These are phyloP conservation scores for Warburgia ugandensis DNA, from an alignment of 164 flowering plant genomes.

Conservation along the genomic window DNA sequence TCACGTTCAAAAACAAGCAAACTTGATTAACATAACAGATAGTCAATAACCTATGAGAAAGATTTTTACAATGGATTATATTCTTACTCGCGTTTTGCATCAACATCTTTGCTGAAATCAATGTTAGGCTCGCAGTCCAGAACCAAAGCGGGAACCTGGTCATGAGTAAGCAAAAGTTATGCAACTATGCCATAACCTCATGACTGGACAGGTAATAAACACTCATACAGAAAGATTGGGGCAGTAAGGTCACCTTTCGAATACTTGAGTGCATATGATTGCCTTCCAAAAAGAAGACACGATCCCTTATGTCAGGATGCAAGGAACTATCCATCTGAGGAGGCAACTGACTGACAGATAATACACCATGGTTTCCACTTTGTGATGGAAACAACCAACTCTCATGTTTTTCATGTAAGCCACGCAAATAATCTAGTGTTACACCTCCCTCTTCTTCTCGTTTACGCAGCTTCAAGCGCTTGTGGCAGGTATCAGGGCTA, in stretches of 20 bases:
- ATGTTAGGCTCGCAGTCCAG: slow-evolving; percentile 95
- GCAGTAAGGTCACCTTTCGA: slow-evolving; percentile 53
- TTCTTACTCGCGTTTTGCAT: slow-evolving; percentile 81
- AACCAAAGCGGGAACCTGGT: slow-evolving; percentile 91
- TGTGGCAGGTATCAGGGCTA: slow-evolving; percentile 94
- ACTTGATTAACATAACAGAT: background rate
- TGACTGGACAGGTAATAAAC: background rate
- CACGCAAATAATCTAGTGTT: slow-evolving; percentile 72
- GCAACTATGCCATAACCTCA: slow-evolving; percentile 2
- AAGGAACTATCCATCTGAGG: slow-evolving; percentile 42
- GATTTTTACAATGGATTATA: background rate
- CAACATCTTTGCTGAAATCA: slow-evolving; percentile 87
- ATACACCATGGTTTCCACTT: slow-evolving; percentile 70
- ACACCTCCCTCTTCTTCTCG: slow-evolving; percentile 95
- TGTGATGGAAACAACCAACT: slow-evolving; percentile 86
- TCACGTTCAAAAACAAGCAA: background rate
- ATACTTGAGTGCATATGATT: slow-evolving; percentile 93
- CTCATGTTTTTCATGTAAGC: slow-evolving; percentile 92
- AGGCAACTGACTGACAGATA: slow-evolving; percentile 64
- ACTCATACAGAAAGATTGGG: background rate
- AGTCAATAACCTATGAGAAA: background rate
- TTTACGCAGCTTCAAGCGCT: slow-evolving; percentile 72
- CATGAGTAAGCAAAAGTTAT: slow-evolving; percentile 16
- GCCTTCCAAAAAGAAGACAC: slow-evolving; percentile 87
- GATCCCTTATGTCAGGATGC: slow-evolving; percentile 81